Evolutionary conservation across 768 basidiomycete species (phyloP), one percentile per base, ranked within the genome.

Genomic region (Tulasnella calospora): DNA sequence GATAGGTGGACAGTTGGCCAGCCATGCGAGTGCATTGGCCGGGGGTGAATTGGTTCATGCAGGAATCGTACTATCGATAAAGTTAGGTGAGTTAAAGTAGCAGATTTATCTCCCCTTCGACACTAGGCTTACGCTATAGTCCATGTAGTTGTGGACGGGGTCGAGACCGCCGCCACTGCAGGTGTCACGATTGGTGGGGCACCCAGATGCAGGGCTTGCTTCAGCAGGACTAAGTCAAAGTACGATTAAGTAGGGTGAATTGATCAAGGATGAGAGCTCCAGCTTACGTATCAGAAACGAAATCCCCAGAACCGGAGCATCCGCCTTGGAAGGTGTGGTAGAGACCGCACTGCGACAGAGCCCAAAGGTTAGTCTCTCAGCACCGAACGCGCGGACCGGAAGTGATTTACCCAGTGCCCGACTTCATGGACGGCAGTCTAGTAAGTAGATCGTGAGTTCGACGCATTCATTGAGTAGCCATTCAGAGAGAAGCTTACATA

Each of bases 271-370:
- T 82, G 83, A 23, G 83, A 67, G 21, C 78, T 33, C 44, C 80
- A 78, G 55, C 82, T 82, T 55, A 80, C 79, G 79, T 80, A 33
- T 81, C 79, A 9, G 73, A 71, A 30, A 83, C 82, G 41, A 30
- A 71, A 78, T 83, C 82, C 3, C 82, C 82, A n/a, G 35, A 36
- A 10, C 77, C 80, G 30, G 76, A 30, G 81, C 82, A 83, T 33
- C 81, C 81, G 27, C 82, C 86, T 82, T 86, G 83, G 82, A 87
- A 87, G 4, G 85, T 86, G 81, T 87, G 86, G 79, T 84, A 85
- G 21, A 86, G 81, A 12, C 86, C 86, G 61, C 61, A 67, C 61
- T 67, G 30, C 17, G 61, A 30, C 0, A 19, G 17, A 44, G 17
- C 44, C 15, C 72, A 33, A 19, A n/a, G 35, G 57, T 47, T 3